Evolutionary conservation across 441 rosid genomes (phyloP).

Genomic region (Isatis lusitanica): DNA sequence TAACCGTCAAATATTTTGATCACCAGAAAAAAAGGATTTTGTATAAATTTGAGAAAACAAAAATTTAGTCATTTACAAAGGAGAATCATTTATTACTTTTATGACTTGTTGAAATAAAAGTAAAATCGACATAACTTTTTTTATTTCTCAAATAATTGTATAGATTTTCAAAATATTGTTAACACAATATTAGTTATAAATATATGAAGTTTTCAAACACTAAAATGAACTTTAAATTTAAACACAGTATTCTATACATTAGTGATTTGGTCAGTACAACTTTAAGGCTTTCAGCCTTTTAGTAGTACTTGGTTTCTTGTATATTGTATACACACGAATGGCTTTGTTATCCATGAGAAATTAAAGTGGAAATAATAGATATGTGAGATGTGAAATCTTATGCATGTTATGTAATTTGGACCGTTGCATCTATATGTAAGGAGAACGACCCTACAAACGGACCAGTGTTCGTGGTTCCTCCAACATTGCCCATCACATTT

Average conservation of each 20-base stretch:
- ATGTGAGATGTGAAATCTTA: conserved; percentile 19
- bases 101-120: too few relatives aligned
- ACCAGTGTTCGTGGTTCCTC: conserved; percentile 35
- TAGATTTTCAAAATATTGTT: too few relatives aligned
- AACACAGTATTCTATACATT: background rate
- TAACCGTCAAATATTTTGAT: too few relatives aligned
- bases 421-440: conserved; percentile 32
- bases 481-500: conserved; percentile 38
- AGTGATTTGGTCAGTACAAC: conserved; percentile 3
- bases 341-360: conserved; percentile 27
- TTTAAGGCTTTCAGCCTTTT: background rate
- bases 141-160: too few relatives aligned
- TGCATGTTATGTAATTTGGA: conserved; percentile 31
- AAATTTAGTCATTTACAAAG: too few relatives aligned
- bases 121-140: too few relatives aligned
- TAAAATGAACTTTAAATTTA: background rate
- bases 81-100: too few relatives aligned
- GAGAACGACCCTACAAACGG: conserved; percentile 34
- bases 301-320: conserved; percentile 18
- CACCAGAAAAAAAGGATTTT: too few relatives aligned
- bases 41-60: too few relatives aligned
- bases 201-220: background rate
- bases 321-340: conserved; percentile 37
- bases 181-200: too few relatives aligned
- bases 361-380: background rate